Evolutionary conservation across 805 yeast species (phyloP).

Genomic region (Yamadazyma insecticola): DNA sequence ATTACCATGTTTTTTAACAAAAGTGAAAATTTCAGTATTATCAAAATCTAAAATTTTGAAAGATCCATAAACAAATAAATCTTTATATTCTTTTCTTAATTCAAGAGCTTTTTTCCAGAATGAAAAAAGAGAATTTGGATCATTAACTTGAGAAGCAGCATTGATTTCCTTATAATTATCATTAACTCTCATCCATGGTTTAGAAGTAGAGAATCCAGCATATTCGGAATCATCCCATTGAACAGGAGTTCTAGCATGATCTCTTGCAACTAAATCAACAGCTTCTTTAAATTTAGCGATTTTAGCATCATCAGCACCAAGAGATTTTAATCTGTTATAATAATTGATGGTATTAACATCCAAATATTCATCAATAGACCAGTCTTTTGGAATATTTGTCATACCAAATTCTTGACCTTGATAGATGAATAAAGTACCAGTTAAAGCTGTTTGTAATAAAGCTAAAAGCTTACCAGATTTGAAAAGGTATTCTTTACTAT

Average conservation of each 20-base stretch:
- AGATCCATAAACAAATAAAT: constrained; percentile 41
- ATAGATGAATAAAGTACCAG: constrained; percentile 53
- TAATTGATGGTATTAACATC: constrained; percentile 47
- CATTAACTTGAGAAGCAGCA: constrained; percentile 42
- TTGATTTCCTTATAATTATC: constrained; percentile 47
- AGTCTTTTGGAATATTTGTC: constrained; percentile 40
- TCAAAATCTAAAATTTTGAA: constrained; percentile 40
- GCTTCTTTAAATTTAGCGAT: constrained; percentile 21
- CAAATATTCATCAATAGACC: constrained; percentile 47
- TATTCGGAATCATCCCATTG: constrained; percentile 47
- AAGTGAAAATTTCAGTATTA: constrained; percentile 34
- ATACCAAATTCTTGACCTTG: constrained; percentile 63
- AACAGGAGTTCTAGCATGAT: constrained; percentile 53
- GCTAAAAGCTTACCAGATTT: constrained; percentile 47
- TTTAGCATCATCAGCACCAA: constrained; percentile 11
- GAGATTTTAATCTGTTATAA: constrained; percentile 28
- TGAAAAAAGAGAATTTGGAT: constrained; percentile 41
- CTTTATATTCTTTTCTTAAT: constrained; percentile 41
- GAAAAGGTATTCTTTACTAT: constrained; percentile 19
- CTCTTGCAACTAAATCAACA: constrained; percentile 42
- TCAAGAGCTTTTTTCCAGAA: constrained; percentile 44
- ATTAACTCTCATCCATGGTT: constrained; percentile 53
- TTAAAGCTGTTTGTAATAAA: constrained; percentile 39
- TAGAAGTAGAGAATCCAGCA: constrained; percentile 46
- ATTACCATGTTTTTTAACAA: constrained; percentile 28